phyloP scores from a whole-genome alignment of 2,329 filamentous ascomycete species.

The Monosporascus sp. region DNA sequence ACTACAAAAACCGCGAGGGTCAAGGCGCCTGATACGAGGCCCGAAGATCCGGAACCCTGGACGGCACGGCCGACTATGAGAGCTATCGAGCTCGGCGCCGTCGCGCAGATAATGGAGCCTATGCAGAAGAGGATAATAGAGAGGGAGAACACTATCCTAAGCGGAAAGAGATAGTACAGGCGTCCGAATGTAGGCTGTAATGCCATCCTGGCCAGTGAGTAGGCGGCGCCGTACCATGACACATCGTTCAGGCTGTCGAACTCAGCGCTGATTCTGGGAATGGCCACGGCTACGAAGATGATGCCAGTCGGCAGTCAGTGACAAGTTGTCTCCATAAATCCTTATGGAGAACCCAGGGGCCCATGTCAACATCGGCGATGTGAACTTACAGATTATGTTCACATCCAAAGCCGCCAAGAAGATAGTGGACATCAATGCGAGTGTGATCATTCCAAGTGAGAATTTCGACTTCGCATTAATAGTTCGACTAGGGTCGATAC shows the following conservation, averaged over 20 bases:
- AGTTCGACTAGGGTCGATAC: no score
- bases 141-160: neutral
- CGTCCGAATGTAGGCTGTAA: neutral
- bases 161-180: neutral
- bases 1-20: neutral
- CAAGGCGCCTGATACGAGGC: neutral
- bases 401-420: no score
- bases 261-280: neutral
- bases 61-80: neutral
- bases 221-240: neutral
- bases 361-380: no score
- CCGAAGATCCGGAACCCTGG: neutral
- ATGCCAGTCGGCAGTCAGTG: no score
- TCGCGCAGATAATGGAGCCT: neutral
- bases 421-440: no score
- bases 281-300: neutral
- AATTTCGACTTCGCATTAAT: no score
- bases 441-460: no score
- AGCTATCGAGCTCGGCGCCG: neutral
- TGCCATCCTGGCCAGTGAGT: neutral
- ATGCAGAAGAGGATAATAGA: neutral
- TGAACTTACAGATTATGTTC: no score
- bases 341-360: no score
- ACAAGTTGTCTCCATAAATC: no score
- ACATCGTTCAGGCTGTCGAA: neutral